These are phyloP conservation scores for Ganoderma lingzhi DNA, from an alignment of 1,284 basidiomycete species.

Conservation along the genomic window DNA sequence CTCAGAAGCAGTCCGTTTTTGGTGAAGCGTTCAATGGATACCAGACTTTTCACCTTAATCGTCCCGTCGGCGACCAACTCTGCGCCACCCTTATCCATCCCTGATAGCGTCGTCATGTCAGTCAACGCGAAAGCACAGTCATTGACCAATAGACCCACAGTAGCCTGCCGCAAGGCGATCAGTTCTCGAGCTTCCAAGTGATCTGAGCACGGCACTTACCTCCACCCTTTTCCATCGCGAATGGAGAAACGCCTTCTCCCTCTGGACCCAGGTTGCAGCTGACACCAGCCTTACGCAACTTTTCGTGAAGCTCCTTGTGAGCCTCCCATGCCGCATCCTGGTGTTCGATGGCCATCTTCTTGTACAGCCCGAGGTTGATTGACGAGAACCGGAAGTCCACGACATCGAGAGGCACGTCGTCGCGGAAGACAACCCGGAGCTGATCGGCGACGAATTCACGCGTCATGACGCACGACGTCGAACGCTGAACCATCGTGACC, in stretches of 20 bases:
- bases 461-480: slow-evolving; percentile 40
- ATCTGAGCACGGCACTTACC: slow-evolving; percentile 12
- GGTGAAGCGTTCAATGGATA: slow-evolving; percentile 45
- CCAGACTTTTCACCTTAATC: slow-evolving; percentile 46
- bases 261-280: slow-evolving; percentile 60
- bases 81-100: slow-evolving; percentile 44
- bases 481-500: slow-evolving; percentile 45
- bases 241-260: slow-evolving; percentile 56
- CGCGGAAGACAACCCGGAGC: slow-evolving; percentile 45
- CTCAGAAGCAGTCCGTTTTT: slow-evolving; percentile 41
- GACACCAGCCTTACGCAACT: slow-evolving; percentile 67
- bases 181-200: background rate
- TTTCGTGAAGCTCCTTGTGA: slow-evolving; percentile 58
- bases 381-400: slow-evolving; percentile 55
- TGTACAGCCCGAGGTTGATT: slow-evolving; percentile 49
- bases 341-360: slow-evolving; percentile 38
- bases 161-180: slow-evolving; percentile 19
- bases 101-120: slow-evolving; percentile 16
- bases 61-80: slow-evolving; percentile 47
- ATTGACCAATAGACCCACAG: slow-evolving; percentile 16
- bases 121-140: background rate
- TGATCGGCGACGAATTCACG: slow-evolving; percentile 38
- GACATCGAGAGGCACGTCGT: slow-evolving; percentile 50
- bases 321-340: slow-evolving; percentile 29
- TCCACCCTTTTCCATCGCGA: slow-evolving; percentile 42